Evolutionary conservation across 2,329 filamentous ascomycete genomes (phyloP).

Genomic region (Penicillium sclerotiorum): DNA sequence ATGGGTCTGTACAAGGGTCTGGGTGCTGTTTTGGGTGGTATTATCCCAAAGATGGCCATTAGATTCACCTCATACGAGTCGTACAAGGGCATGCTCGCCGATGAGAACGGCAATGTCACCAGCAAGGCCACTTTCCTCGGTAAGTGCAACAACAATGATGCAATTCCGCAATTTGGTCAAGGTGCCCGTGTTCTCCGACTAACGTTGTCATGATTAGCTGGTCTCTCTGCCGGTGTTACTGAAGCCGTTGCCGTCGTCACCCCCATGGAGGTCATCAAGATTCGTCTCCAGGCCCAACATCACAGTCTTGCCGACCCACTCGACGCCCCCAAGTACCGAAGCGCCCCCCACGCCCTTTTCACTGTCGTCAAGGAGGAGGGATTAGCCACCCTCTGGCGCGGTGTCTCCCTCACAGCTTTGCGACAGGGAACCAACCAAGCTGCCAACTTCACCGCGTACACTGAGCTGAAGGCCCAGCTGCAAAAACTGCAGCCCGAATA

Average conservation of each 20-base stretch:
- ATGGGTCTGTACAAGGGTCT: slow-evolving; percentile 96
- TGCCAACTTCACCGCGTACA: slow-evolving; percentile 98
- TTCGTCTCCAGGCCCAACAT: slow-evolving; percentile 95
- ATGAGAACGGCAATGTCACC: slow-evolving; percentile 68
- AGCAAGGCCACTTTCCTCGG: slow-evolving; percentile 72
- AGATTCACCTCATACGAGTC: slow-evolving; percentile 96
- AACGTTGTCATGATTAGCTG: slow-evolving; percentile 56
- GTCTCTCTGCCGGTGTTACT: slow-evolving; percentile 88
- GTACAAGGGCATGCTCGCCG: slow-evolving; percentile 83
- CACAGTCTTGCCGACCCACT: slow-evolving; percentile 97
- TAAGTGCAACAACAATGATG: too few relatives aligned
- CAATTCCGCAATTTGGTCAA: too few relatives aligned
- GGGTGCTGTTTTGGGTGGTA: slow-evolving; percentile 93
- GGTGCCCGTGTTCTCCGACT: neutral
- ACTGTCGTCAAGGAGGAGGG: slow-evolving; percentile 94
- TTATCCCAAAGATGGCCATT: slow-evolving; percentile 99
- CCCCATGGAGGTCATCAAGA: slow-evolving; percentile 99
- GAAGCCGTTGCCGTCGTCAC: slow-evolving; percentile 96
- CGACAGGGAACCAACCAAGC: slow-evolving; percentile 97
- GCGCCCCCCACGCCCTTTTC: slow-evolving; percentile 79
- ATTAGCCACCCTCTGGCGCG: slow-evolving; percentile 81
- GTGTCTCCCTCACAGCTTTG: slow-evolving; percentile 89
- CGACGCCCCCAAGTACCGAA: slow-evolving; percentile 95
- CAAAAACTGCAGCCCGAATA: slow-evolving; percentile 73
- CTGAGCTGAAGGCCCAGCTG: slow-evolving; percentile 82